Evolutionary conservation across 495 filamentous ascomycete species (phyloP).

Genomic region (Amniculicola lignicola): DNA sequence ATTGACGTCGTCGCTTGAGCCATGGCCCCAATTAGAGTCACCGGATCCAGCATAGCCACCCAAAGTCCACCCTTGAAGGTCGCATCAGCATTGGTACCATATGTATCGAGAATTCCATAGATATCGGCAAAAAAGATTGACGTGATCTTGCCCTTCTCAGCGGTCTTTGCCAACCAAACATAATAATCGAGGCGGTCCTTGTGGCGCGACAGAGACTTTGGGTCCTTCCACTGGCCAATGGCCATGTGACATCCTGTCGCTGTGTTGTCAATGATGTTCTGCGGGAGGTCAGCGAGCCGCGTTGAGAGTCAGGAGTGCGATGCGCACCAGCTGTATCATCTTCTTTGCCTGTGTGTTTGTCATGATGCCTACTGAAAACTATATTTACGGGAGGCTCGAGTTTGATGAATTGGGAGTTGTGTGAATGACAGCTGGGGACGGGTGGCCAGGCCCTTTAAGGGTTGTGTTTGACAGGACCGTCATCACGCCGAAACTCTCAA

Average conservation of each 20-base stretch:
- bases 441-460: no score
- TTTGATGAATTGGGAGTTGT: no score
- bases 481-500: no score
- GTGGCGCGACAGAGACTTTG: not conserved
- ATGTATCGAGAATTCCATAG: not conserved
- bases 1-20: conserved; percentile 49
- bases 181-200: conserved; percentile 5
- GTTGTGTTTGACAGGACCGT: no score
- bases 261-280: not conserved
- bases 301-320: no score
- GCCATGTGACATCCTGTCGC: not conserved
- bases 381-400: no score
- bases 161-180: not conserved
- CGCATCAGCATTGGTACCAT: not conserved
- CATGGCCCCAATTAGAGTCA: conserved; percentile 47
- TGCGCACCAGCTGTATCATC: not conserved
- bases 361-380: not conserved
- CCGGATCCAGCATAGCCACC: conserved; percentile 55
- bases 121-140: conserved; percentile 5
- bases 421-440: no score
- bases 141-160: conserved; percentile 3
- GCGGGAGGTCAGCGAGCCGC: not conserved
- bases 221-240: not conserved
- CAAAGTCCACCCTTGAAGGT: conserved; percentile 50
- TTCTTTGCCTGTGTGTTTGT: not conserved